These are phyloP conservation scores for Phylloporus scabripes DNA, from an alignment of 768 basidiomycete genomes.

Conservation along the genomic window DNA sequence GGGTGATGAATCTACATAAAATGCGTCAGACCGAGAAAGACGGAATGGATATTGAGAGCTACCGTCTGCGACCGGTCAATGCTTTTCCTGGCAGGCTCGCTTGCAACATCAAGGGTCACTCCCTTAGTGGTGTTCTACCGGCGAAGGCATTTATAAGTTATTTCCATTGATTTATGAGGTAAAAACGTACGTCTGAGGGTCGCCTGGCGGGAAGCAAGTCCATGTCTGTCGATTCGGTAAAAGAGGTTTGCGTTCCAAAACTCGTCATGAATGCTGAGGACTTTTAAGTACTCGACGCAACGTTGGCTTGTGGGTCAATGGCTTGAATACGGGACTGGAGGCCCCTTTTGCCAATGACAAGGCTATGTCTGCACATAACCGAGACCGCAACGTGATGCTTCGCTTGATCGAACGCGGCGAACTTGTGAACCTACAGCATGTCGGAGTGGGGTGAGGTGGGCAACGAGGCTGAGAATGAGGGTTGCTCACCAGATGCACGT, in stretches of 20 bases:
- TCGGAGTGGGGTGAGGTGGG: neutral
- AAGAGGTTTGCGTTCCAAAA: neutral
- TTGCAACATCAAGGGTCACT: neutral
- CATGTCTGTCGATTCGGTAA: conserved; percentile 1
- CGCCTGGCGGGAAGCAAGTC: neutral
- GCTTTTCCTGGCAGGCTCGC: neutral
- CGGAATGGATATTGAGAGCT: neutral
- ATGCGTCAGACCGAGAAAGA: neutral
- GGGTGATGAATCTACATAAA: conserved; percentile 1
- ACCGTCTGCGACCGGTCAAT: conserved; percentile 2
- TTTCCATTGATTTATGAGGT: neutral
- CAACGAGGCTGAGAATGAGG: conserved; percentile 10
- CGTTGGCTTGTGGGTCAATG: neutral
- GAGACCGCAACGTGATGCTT: neutral
- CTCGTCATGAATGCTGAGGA: neutral
- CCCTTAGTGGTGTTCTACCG: conserved; percentile 4
- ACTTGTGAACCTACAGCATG: conserved; percentile 10
- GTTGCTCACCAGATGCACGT: conserved; percentile 7
- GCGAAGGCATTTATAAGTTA: conserved; percentile 1
- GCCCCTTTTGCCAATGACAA: conserved; percentile 3
- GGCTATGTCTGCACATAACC: neutral
- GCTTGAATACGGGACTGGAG: conserved; percentile 1
- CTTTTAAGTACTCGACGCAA: conserved; percentile 5
- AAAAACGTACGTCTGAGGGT: conserved; percentile 11
- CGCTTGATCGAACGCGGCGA: conserved; percentile 15